Percentiles rank a stretch among this genome's conserved stretches.
These are phyloP conservation scores for Vinca major DNA, from an alignment of 305 asterid species.

Conservation along the genomic window DNA sequence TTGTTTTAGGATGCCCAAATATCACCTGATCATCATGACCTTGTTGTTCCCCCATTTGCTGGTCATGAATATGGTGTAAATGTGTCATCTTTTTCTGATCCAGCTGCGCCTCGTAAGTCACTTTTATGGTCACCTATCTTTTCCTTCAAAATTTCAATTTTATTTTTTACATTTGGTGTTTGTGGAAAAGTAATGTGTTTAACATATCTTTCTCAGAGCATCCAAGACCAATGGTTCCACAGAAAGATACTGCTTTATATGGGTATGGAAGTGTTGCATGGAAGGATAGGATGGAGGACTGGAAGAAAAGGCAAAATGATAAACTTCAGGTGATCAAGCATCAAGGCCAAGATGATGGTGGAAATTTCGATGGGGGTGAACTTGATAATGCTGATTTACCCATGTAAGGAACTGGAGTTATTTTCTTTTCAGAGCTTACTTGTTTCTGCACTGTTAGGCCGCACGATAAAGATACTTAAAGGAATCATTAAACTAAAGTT, in stretches of 20 bases:
- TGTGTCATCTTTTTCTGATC: slow-evolving; percentile 30
- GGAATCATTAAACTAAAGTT: too few relatives aligned
- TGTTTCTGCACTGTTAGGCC: not conserved
- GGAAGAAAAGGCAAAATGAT: slow-evolving; percentile 67
- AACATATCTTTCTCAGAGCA: slow-evolving; percentile 33
- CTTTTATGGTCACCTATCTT: slow-evolving; percentile 4
- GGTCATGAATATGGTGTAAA: slow-evolving; percentile 30
- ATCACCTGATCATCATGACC: slow-evolving; percentile 47
- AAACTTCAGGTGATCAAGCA: slow-evolving; percentile 60
- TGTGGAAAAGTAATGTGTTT: slow-evolving; percentile 2
- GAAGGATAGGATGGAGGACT: slow-evolving; percentile 88
- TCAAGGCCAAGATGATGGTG: slow-evolving; percentile 35
- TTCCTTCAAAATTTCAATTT: slow-evolving; percentile 7
- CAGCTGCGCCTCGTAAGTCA: slow-evolving; percentile 42
- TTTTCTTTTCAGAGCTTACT: not conserved
- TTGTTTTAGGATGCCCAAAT: slow-evolving; percentile 43
- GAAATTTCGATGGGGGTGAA: slow-evolving; percentile 32
- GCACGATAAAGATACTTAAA: not conserved
- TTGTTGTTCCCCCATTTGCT: slow-evolving; percentile 48
- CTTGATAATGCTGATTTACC: slow-evolving; percentile 52
- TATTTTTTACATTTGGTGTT: not conserved
- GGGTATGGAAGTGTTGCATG: slow-evolving; percentile 96
- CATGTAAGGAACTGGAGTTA: slow-evolving; percentile 33
- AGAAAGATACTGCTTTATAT: slow-evolving; percentile 63
- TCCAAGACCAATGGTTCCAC: slow-evolving; percentile 72